phyloP scores from a whole-genome alignment of 495 filamentous ascomycete species.

The Annulohypoxylon stygium region DNA sequence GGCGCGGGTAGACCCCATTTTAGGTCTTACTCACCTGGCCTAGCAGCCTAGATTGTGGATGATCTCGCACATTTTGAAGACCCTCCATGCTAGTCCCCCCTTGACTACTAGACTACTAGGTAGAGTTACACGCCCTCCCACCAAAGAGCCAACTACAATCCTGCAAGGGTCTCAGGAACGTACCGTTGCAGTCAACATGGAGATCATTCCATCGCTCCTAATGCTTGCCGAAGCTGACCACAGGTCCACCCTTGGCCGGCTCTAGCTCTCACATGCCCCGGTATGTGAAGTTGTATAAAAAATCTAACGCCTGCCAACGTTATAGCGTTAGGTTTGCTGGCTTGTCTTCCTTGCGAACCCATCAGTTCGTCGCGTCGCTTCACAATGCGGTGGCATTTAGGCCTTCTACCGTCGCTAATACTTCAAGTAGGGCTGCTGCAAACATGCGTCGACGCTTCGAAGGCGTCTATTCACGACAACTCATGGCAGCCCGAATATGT shows the following conservation, averaged over 20 bases:
- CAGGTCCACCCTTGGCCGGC: conserved; percentile 27
- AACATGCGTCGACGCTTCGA: conserved; percentile 39
- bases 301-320: conserved; percentile 34
- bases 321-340: conserved; percentile 26
- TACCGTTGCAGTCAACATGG: conserved; percentile 40
- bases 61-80: conserved; percentile 31
- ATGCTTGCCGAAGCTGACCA: conserved; percentile 10
- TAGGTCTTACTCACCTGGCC: conserved; percentile 33
- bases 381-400: conserved; percentile 46
- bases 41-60: conserved; percentile 25
- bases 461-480: conserved; percentile 39
- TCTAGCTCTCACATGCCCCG: conserved; percentile 27
- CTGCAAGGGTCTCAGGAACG: conserved; percentile 37
- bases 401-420: conserved; percentile 40
- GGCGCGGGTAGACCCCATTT: conserved; percentile 38
- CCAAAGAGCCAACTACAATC: conserved; percentile 11
- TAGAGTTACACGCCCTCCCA: conserved; percentile 37
- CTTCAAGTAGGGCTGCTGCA: conserved; percentile 40
- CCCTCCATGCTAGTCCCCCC: conserved; percentile 35
- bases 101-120: conserved; percentile 10
- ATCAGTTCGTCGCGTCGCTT: conserved; percentile 22
- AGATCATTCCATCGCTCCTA: conserved; percentile 34
- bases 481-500: conserved; percentile 62
- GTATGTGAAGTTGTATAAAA: conserved; percentile 41
- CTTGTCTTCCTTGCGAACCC: conserved; percentile 32